Evolutionary conservation across 352 stramenopile species (phyloP), one percentile per base, ranked within the genome.

Genomic region (Aphanomyces invadans): DNA sequence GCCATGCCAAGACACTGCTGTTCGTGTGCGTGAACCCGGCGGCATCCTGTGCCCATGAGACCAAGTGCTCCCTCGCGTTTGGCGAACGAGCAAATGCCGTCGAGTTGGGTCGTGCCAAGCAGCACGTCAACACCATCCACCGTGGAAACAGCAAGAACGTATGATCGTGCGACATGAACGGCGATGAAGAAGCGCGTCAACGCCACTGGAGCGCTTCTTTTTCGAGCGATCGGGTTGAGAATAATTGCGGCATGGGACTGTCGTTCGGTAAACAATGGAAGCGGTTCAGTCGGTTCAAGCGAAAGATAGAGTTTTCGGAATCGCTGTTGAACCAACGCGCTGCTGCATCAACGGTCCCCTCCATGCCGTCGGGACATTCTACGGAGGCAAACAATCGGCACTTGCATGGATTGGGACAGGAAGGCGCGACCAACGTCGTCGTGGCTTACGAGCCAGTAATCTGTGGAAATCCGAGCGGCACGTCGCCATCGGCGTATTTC

Each of bases 1-100:
- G 60, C 7, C 42, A 67, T n/a, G 60, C 63, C 55, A 70, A 70
- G 55, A 70, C 63, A 31, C 48, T 70, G 9, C 44, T 70, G 28
- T 26, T 70, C 38, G 32, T 70, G 15, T 70, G 63, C 23, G 63
- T 70, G n/a, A 63, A 65, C 26, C 52, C 63, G 4, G 12, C 39
- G 10, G 25, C 25, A 10, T 23, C 29, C 5, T 48, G 42, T 21
- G 63, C 56, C 11, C 52, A 42, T 31, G 63, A 70, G 36, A 44
- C 63, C 26, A 65, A 65, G 38, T 70, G 63, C 32, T 65, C 63
- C 4, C 51, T 70, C 1, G 56, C 44, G 17, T 70, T 70, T 70
- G 63, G 63, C 21, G 52, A 63, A 33, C 52, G 63, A 11, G 53
- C 63, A 11, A 63, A 65, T 31, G 38, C 23, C 31, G 63, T 70